Evolutionary conservation across 2,329 filamentous ascomycete genomes (phyloP), one percentile per base, ranked within the genome.

Genomic region (Elsinoe australis): DNA sequence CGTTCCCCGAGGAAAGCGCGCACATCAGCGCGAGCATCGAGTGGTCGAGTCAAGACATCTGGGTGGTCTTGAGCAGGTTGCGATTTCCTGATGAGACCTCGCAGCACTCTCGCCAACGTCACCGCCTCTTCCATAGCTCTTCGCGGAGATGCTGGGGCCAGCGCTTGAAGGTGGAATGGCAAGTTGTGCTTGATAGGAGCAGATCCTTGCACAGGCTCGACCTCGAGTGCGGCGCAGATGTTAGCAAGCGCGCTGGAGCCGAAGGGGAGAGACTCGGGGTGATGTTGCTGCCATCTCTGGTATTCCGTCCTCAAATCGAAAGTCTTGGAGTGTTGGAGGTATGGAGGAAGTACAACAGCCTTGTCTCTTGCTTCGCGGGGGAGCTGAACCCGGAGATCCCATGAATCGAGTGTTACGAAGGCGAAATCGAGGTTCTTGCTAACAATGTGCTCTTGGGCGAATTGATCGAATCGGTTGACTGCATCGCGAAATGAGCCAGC

Each of bases 121-220:
- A 98, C 83, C 21, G 92, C 87, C 70, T 98, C 92, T 67, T 98
- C 92, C 83, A 98, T 94, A 36, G 92, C 92, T 60, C 92, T 85
- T 54, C 92, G 85, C 49, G 92, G 92, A 42, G 90, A 96, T 19
- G 92, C 90, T 34, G 92, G 92, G 41, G 92, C 92, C 54, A 98
- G 75, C 9, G 92, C 90, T 72, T 98, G 92, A 53, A 98, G 75
- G 65, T 98, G 92, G 72, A 98, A 98, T 8, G 92, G 92, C 31
- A 98, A 77, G 65, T 96, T 96, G 67, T 96, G 92, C 71, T 96
- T 98, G 71, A 98, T 96, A 35, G 92, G 92, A 49, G 92, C 90
- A 62, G 89, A 96, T 8, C 89, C 90, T 70, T 96, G 89, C 29
- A 98, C 88, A 49, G 94, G 89, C 69, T 98, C 92, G 39, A 98